Base-by-base conservation (phyloP, 1,139 yeast genomes). In the Taiozyma onychis region DNA sequence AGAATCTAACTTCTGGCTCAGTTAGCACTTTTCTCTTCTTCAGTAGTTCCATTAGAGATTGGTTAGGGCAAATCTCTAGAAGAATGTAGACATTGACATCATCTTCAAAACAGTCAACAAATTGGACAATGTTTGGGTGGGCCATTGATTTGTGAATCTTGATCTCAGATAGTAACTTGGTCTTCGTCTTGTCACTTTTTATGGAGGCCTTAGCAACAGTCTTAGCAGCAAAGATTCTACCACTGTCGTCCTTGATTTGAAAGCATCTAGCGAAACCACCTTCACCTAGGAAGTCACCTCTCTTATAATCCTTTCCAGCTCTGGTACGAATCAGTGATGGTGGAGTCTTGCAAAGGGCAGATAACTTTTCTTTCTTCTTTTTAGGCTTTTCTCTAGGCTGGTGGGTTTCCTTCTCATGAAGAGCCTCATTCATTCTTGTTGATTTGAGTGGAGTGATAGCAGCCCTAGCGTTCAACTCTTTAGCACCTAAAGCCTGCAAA, bases 241-340 rank as follows among this genome's bases (percentile, higher is more conserved):
- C 98, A 54, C 80, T 75, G 55, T 91, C 85, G 67, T 89, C 96
- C 66, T 87, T 88, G 77, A 95, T 95, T 68, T 93, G 97, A 72
- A 95, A 95, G 67, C 99, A 95, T 66, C 99, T 83, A 21, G 99
- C 99, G 74, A 95, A 95, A 0, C 99, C 99, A 52, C 99, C 99
- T 73, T 90, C 99, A 34, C 99, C 99, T 41, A 95, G 74, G 60
- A 91, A 90, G 53, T 77, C 78, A 3, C 98, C 98, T 66, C 99
- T 81, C 61, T 88, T 88, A 69, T 88, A 93, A 62, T 90, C 95
- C 64, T 88, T 78, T 49, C 97, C 96, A 56, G 80, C 77, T 71
- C 93, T 80, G 43, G 95, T 89, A 61, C 93, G 80, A 60, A 93
- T 95, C 55, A 89, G 80, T 18, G 96, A 85, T 39, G 98, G 97